A percentile compares a stretch with the other conserved stretches of the same genome.
Evolutionary conservation across 2,329 filamentous ascomycete species (phyloP).

Genomic region (Pestalotiopsis sp.): DNA sequence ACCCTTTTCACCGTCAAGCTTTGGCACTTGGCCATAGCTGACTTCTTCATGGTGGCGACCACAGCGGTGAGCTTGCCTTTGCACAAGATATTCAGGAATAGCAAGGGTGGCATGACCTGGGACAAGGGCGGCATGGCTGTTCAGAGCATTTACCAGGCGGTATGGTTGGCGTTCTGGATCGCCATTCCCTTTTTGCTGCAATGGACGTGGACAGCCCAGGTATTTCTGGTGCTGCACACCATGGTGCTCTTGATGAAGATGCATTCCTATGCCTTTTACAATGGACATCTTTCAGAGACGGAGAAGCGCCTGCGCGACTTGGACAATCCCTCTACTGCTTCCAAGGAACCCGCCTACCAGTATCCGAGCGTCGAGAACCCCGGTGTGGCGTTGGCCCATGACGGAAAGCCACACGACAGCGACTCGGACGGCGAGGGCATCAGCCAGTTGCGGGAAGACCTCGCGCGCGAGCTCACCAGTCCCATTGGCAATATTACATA

Average conservation of each 20-base stretch:
- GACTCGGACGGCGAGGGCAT: slow-evolving; percentile 52
- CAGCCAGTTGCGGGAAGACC: slow-evolving; percentile 75
- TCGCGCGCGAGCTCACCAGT: slow-evolving; percentile 89
- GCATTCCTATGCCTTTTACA: slow-evolving; percentile 98
- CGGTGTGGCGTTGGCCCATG: slow-evolving; percentile 36
- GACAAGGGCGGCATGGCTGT: slow-evolving; percentile 74
- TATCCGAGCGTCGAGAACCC: slow-evolving; percentile 69
- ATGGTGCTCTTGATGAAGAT: slow-evolving; percentile 97
- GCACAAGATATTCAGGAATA: slow-evolving; percentile 66
- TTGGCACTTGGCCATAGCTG: slow-evolving; percentile 81
- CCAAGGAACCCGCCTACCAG: slow-evolving; percentile 71
- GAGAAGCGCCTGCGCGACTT: slow-evolving; percentile 78
- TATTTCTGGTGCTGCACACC: slow-evolving; percentile 90
- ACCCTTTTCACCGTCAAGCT: slow-evolving; percentile 84
- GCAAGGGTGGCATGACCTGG: slow-evolving; percentile 69
- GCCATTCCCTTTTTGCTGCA: slow-evolving; percentile 79
- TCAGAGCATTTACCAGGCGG: slow-evolving; percentile 79
- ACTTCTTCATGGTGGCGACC: slow-evolving; percentile 80
- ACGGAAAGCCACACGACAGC: slow-evolving; percentile 36
- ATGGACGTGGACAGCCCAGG: slow-evolving; percentile 97
- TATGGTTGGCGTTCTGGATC: slow-evolving; percentile 84
- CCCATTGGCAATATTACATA: slow-evolving; percentile 89
- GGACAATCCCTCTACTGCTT: slow-evolving; percentile 73
- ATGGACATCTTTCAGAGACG: slow-evolving; percentile 89
- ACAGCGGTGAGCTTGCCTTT: slow-evolving; percentile 74